Base-by-base conservation (phyloP, 2,329 filamentous ascomycete species). In the Arthrobotrys pseudoclavata region DNA sequence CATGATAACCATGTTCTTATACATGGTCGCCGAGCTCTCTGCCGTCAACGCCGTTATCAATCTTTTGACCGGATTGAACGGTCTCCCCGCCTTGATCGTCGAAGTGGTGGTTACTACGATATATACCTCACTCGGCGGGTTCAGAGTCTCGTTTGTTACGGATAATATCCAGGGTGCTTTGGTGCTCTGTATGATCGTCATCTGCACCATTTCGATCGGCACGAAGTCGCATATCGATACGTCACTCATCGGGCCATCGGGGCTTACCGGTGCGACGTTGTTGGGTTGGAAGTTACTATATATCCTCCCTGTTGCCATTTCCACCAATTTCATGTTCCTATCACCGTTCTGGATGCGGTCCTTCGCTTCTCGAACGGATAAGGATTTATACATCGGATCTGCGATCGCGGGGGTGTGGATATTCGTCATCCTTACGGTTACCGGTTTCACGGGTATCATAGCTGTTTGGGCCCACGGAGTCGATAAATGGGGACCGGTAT, bases 251-350 rank as follows among this genome's bases (percentile, higher is more conserved):
- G 88, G 88, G 0, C 85, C 88, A 4, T 94, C 92, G 0, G 89
- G 89, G 7, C 87, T 93, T 26, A 88, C 91, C n/a, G 86, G 93
- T 52, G 81, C 90, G 4, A 91, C 85, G 70, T 86, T 93, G 1
- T 86, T 96, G 0, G 93, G 93, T 69, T 96, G 93, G 92, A 92
- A 96, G 84, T 88, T 96, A 13, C 85, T 96, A 40, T 96, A 95
- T 85, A 95, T 96, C 80, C 87, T 96, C 0, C 92, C 93, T 0
- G 88, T 96, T 4, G 92, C 92, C 52, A 88, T 96, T 79, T 82
- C 94, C 69, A 94, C 92, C 75, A 96, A 95, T 84, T 90, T 94
- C 85, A 94, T 96, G 86, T 96, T 96, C 85, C 86, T 96, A 50
- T 93, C 91, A 34, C 69, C 70, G 4, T 94, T 93, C 84, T 96